Evolutionary conservation across 495 filamentous ascomycete genomes (phyloP), one percentile per base, ranked within the genome.

Genomic region (Penicillium pancosmium): DNA sequence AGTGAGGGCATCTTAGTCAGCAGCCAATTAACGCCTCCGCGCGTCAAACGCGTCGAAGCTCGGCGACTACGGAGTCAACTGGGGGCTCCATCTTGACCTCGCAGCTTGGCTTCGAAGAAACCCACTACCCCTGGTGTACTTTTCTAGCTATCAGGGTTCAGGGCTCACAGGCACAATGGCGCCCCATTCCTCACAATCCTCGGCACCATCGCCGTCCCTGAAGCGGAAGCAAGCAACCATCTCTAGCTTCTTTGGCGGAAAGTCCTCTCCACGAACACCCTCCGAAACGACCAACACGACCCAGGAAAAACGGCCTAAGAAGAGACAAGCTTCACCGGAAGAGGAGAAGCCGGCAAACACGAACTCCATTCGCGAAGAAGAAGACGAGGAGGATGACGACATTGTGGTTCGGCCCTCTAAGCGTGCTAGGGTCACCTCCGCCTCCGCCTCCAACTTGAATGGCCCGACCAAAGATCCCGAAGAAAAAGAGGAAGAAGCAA

Each of bases 241-340:
- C 51, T 92, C 91, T 1, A 93, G 84, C 70, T 97, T 97, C 77
- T 97, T 97, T 71, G 84, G 84, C 4, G 85, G 83, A 25, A 90
- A 84, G 66, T 76, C 88, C 7, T 57, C 65, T 5, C 60, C 69
- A 44, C 55, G 47, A 57, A 35, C 49, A 12, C 21, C 59, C n/a
- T 56, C 57, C 5, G 57, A 65, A 16, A 60, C 56, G 18, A 60
- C 56, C 16, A 27, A 46, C 52, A n/a, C 50, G 11, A 52, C 46
- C 36, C 33, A 54, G 34, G 49, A 60, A 27, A 63, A 34, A 11
- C 38, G 61, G 54, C 54, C 53, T 4, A 59, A 43, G 50, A 73
- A 60, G 54, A 50, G 53, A 19, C 46, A 51, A 34, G 62, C 62
- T 3, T 62, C 56, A 4, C 60, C 68, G 6, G 54, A 48, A 10